Evolutionary conservation across 2,329 filamentous ascomycete species (phyloP).

Genomic region (Tympanopsis confertula): DNA sequence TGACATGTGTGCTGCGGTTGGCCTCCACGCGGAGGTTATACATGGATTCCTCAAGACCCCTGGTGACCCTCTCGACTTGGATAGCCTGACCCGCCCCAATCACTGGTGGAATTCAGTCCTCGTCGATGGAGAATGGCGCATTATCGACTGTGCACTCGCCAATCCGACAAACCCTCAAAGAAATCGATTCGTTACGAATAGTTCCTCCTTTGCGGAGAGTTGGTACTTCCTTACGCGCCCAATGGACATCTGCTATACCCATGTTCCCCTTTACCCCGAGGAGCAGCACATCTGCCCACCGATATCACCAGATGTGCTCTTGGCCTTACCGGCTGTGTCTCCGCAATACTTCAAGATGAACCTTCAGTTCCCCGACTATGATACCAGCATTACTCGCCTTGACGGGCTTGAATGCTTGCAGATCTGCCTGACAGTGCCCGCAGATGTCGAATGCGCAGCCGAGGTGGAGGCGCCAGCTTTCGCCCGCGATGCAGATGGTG

Average conservation of each 20-base stretch:
- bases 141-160: conserved; percentile 87
- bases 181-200: conserved; percentile 62
- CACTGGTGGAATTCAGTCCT: conserved; percentile 97
- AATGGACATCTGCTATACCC: conserved; percentile 85
- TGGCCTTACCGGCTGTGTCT: conserved; percentile 76
- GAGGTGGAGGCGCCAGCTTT: conserved; percentile 81
- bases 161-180: conserved; percentile 81
- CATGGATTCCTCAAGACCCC: conserved; percentile 84
- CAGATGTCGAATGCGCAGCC: conserved; percentile 82
- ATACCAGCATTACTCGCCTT: conserved; percentile 73
- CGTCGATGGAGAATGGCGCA: conserved; percentile 88
- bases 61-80: conserved; percentile 71
- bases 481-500: conserved; percentile 73
- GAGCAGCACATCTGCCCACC: conserved; percentile 91
- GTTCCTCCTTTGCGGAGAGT: conserved; percentile 60
- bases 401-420: conserved; percentile 92
- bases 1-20: conserved; percentile 88
- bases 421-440: conserved; percentile 73
- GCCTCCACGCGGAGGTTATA: conserved; percentile 76
- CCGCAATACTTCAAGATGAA: conserved; percentile 78
- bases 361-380: conserved; percentile 75
- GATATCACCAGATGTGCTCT: conserved; percentile 71
- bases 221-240: conserved; percentile 94
- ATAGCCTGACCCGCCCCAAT: conserved; percentile 74
- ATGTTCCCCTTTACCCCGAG: conserved; percentile 74